These are phyloP conservation scores for Leishmania braziliensis DNA, from an alignment of 208 protist genomes.

Conservation along the genomic window DNA sequence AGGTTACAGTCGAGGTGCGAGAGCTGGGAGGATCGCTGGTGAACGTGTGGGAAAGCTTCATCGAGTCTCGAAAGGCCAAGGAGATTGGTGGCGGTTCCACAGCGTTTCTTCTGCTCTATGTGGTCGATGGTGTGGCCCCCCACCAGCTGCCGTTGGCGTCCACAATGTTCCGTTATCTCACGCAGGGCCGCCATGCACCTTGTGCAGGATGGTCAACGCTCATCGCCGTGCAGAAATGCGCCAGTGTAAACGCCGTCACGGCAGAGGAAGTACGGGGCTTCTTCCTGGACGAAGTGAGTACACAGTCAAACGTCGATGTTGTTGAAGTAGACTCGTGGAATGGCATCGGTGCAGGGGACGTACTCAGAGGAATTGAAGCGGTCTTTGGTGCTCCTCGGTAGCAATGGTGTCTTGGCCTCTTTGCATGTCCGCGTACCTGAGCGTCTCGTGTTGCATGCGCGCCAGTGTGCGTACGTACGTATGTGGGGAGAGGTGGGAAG, in stretches of 20 bases:
- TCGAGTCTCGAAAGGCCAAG: slow-evolving; percentile 34
- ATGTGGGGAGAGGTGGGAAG: background rate
- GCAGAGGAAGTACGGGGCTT: slow-evolving; percentile 41
- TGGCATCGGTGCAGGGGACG: slow-evolving; percentile 59
- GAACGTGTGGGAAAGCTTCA: slow-evolving; percentile 71
- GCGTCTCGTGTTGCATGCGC: background rate
- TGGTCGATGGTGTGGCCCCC: slow-evolving; percentile 66
- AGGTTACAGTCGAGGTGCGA: slow-evolving; percentile 49
- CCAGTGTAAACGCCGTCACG: slow-evolving; percentile 46
- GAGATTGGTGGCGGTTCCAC: slow-evolving; percentile 10
- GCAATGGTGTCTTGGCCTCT: background rate
- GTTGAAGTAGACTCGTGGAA: slow-evolving; percentile 83
- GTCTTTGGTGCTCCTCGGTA: background rate
- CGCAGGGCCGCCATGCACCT: slow-evolving; percentile 18
- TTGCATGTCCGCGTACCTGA: background rate
- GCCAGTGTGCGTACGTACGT: background rate
- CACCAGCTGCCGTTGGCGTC: slow-evolving; percentile 56
- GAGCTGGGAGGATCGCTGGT: slow-evolving; percentile 71
- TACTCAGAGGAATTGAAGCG: slow-evolving; percentile 15
- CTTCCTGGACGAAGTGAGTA: slow-evolving; percentile 17
- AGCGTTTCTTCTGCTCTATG: slow-evolving; percentile 56
- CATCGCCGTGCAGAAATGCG: slow-evolving; percentile 69
- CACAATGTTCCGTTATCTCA: slow-evolving; percentile 46
- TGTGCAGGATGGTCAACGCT: slow-evolving; percentile 62
- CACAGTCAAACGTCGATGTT: slow-evolving; percentile 13